Percentiles rank a stretch among this genome's conserved stretches.
Evolutionary conservation across 108 stramenopile species (phyloP).

Genomic region (Nitzschia palea): DNA sequence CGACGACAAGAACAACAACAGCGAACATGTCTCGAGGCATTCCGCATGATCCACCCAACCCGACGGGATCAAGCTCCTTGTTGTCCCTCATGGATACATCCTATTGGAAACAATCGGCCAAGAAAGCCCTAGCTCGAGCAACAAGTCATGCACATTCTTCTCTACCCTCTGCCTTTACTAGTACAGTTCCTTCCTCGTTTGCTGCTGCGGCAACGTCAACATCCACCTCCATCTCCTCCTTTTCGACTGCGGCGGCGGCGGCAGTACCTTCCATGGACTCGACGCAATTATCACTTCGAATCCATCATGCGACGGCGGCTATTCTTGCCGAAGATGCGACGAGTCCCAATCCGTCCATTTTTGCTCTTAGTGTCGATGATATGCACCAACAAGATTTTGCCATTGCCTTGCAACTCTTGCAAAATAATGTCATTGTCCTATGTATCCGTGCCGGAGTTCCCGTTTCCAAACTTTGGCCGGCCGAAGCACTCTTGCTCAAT

Average conservation of each 20-base stretch:
- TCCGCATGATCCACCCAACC: background rate
- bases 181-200: background rate
- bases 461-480: conserved; percentile 70
- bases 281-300: conserved; percentile 34
- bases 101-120: conserved; percentile 30
- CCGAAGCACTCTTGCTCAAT: conserved; percentile 77
- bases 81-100: conserved; percentile 30
- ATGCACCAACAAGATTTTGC: conserved; percentile 65
- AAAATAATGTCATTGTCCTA: conserved; percentile 76
- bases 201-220: background rate
- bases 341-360: conserved; percentile 18
- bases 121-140: conserved; percentile 27
- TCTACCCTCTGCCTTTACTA: background rate
- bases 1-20: background rate
- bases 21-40: background rate
- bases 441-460: conserved; percentile 83
- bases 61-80: conserved; percentile 26
- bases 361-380: conserved; percentile 15
- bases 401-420: conserved; percentile 76
- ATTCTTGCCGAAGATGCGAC: conserved; percentile 55
- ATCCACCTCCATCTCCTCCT: conserved; percentile 2
- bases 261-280: conserved; percentile 36
- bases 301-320: conserved; percentile 62
- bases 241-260: background rate
- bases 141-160: conserved; percentile 11